These are phyloP conservation scores for Corymbia calophylla DNA, from an alignment of 441 rosid genomes.

Conservation along the genomic window DNA sequence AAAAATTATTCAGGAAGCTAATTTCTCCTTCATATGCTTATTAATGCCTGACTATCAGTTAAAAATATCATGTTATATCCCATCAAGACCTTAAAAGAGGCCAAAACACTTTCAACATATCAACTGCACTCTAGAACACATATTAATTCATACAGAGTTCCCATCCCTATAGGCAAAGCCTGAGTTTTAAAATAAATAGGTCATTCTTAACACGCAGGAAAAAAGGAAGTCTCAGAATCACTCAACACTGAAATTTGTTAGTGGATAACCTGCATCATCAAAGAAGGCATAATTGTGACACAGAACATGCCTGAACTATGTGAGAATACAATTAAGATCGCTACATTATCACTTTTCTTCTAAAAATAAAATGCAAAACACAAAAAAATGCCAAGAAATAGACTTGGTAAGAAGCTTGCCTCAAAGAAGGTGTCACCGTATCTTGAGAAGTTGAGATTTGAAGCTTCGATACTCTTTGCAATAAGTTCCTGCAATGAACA, in stretches of 20 bases:
- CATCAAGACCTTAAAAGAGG: background rate
- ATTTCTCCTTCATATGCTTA: background rate
- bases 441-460: slow-evolving; percentile 90
- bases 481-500: slow-evolving; percentile 61
- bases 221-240: background rate
- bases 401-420: slow-evolving; percentile 28
- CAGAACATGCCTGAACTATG: background rate
- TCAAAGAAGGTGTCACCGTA: slow-evolving; percentile 99
- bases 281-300: background rate
- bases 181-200: background rate
- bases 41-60: background rate
- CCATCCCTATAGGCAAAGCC: background rate
- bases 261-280: background rate
- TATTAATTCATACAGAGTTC: background rate
- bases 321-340: background rate
- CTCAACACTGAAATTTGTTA: background rate
- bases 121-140: background rate
- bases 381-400: background rate
- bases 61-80: background rate
- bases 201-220: background rate
- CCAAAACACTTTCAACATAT: background rate
- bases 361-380: background rate
- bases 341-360: background rate
- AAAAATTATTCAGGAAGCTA: background rate
- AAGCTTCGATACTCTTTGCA: slow-evolving; percentile 85